phyloP scores from a whole-genome alignment of 2,329 filamentous ascomycete species.

The Chaetothyriales sp. region DNA sequence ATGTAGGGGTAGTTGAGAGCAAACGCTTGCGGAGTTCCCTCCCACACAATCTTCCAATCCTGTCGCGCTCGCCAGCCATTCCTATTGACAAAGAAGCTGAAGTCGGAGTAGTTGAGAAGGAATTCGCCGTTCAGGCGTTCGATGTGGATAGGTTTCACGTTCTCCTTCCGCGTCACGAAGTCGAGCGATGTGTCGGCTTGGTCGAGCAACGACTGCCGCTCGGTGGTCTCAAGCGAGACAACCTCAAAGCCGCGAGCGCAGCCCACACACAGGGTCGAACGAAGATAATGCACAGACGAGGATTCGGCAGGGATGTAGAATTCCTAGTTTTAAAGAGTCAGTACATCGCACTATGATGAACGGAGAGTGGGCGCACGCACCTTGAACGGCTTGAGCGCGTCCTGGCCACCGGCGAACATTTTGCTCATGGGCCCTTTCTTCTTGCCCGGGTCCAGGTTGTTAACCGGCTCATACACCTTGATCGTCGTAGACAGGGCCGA shows the following conservation, averaged over 20 bases:
- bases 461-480: slow-evolving; percentile 98
- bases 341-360: not conserved
- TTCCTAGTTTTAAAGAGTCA: slow-evolving; percentile 41
- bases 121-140: slow-evolving; percentile 96
- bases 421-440: slow-evolving; percentile 92
- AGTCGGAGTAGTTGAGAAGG: slow-evolving; percentile 93
- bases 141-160: slow-evolving; percentile 89
- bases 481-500: slow-evolving; percentile 87
- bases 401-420: slow-evolving; percentile 87
- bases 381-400: slow-evolving; percentile 91
- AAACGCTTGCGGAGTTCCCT: slow-evolving; percentile 82
- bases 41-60: slow-evolving; percentile 97
- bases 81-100: slow-evolving; percentile 97
- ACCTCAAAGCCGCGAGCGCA: slow-evolving; percentile 95
- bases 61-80: slow-evolving; percentile 94
- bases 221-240: slow-evolving; percentile 89
- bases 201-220: slow-evolving; percentile 91
- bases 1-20: slow-evolving; percentile 96
- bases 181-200: slow-evolving; percentile 96
- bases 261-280: slow-evolving; percentile 90
- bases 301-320: slow-evolving; percentile 98
- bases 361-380: slow-evolving; percentile 23
- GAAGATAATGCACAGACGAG: slow-evolving; percentile 95
- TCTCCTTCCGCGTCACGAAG: slow-evolving; percentile 88
- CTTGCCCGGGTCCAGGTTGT: slow-evolving; percentile 82